Conservation (phyloP, 1,139 yeast species). For the Arxiozyma slooffiae region DNA sequence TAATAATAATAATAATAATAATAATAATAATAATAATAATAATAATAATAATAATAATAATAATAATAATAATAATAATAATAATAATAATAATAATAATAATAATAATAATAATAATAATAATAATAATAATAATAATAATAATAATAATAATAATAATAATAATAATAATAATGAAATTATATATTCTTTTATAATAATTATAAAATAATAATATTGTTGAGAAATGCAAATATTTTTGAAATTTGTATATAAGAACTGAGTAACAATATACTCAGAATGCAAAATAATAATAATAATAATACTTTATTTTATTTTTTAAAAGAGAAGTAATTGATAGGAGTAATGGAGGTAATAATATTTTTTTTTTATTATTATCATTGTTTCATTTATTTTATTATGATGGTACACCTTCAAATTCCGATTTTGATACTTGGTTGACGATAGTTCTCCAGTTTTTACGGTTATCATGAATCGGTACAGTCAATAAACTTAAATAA, state of each 20-base stretch:
- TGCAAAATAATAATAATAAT: too few species aligned
- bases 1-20: neutral
- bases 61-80: constrained; percentile 1
- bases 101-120: neutral
- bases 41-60: constrained; percentile 1
- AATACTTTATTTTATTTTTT: too few species aligned
- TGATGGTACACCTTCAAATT: constrained; percentile 59
- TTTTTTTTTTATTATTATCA: neutral
- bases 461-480: constrained; percentile 48
- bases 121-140: neutral
- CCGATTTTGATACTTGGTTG: constrained; percentile 37
- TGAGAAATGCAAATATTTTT: neutral
- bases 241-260: too few species aligned
- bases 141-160: neutral
- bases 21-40: neutral
- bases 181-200: neutral
- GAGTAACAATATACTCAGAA: too few species aligned
- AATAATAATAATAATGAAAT: constrained; percentile 1
- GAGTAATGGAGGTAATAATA: neutral
- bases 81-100: neutral
- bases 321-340: neutral
- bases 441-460: constrained; percentile 45
- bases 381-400: constrained; percentile 15
- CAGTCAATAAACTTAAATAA: constrained; percentile 32
- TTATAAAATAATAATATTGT: neutral